phyloP scores from a whole-genome alignment of 2,329 filamentous ascomycete species.

The Venturia nashicola region DNA sequence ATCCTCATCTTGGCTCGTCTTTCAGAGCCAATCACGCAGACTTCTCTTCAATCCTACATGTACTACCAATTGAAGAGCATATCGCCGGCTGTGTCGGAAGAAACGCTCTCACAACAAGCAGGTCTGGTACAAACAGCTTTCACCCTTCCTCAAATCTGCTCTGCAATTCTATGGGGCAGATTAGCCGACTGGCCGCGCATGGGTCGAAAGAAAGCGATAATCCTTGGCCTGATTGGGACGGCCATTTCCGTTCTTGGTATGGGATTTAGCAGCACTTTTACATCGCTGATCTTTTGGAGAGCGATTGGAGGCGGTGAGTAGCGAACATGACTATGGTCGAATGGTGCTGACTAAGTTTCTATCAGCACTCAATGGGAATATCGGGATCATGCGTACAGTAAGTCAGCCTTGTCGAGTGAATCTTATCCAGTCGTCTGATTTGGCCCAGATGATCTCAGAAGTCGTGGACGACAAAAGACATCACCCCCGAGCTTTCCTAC shows the following conservation, averaged over 20 bases:
- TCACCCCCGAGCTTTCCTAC: conserved; percentile 42
- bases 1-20: conserved; percentile 68
- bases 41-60: conserved; percentile 66
- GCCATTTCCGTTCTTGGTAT: conserved; percentile 54
- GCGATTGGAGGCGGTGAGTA: too few relatives aligned
- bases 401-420: too few relatives aligned
- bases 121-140: conserved; percentile 70
- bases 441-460: too few relatives aligned
- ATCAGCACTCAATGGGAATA: conserved; percentile 69
- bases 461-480: too few relatives aligned
- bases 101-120: conserved; percentile 61
- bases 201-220: conserved; percentile 67
- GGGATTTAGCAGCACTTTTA: conserved; percentile 54
- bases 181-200: conserved; percentile 47
- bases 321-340: too few relatives aligned
- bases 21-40: conserved; percentile 72
- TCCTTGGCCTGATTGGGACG: conserved; percentile 65
- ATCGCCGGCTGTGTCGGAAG: conserved; percentile 42
- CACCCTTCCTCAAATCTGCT: conserved; percentile 70
- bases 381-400: conserved; percentile 57
- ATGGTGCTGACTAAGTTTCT: too few relatives aligned
- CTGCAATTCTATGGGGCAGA: conserved; percentile 71
- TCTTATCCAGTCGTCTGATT: too few relatives aligned
- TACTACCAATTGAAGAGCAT: conserved; percentile 84
- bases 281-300: conserved; percentile 49